Percentiles rank a stretch among this genome's conserved stretches.
Evolutionary conservation across 306 rosid species (phyloP).

Genomic region (Cicer cuneatum): DNA sequence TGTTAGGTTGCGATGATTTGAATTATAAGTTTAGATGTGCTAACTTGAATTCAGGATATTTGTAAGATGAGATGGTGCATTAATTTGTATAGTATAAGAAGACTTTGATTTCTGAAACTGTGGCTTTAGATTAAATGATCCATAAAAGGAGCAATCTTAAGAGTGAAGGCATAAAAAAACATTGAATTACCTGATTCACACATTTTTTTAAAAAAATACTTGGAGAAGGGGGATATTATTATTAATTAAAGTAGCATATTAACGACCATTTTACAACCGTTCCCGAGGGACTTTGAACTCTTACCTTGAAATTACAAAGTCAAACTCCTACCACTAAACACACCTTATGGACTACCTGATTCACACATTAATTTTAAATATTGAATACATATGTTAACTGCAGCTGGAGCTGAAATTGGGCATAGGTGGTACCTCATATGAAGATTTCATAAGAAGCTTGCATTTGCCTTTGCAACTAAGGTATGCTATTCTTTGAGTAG

Average conservation of each 20-base stretch:
- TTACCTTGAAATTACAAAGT: too few relatives aligned
- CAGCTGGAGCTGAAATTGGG: constrained; percentile 97
- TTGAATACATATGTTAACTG: constrained; percentile 36
- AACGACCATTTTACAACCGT: too few relatives aligned
- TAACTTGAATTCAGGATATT: constrained; percentile 11
- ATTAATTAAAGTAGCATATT: too few relatives aligned
- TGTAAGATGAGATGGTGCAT: background rate
- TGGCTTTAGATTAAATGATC: constrained; percentile 1
- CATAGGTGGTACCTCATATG: constrained; percentile 89
- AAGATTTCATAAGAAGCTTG: constrained; percentile 89
- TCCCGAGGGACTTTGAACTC: too few relatives aligned
- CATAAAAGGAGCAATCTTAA: background rate
- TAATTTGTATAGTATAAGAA: background rate
- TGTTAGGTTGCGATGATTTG: constrained; percentile 12
- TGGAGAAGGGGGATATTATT: too few relatives aligned
- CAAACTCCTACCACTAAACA: too few relatives aligned
- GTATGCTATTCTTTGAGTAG: constrained; percentile 46
- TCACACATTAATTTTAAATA: constrained; percentile 26
- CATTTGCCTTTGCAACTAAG: constrained; percentile 92
- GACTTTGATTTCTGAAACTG: constrained; percentile 14
- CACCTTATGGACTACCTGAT: background rate
- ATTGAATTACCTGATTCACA: background rate
- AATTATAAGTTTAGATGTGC: background rate
- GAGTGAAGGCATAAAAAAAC: constrained; percentile 19
- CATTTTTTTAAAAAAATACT: too few relatives aligned